Evolutionary conservation across 192 early-diverging fungal species (phyloP).

Genomic region (Coemansia sp.): DNA sequence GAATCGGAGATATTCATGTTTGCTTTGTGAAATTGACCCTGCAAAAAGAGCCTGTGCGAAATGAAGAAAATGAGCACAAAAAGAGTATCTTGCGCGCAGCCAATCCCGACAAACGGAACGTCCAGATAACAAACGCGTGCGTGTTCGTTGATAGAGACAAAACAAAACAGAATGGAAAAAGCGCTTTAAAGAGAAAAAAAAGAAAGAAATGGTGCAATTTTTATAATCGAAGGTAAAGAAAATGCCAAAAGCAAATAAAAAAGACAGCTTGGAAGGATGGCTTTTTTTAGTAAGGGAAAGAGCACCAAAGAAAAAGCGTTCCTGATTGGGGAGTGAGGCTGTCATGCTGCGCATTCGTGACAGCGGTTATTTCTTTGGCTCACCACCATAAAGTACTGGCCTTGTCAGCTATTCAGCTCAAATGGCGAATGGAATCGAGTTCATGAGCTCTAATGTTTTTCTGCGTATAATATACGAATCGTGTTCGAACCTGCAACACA

Average conservation of each 20-base stretch:
- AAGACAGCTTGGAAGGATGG: no score
- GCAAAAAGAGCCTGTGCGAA: not conserved
- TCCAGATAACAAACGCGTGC: not conserved
- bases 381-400: no score
- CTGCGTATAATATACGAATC: no score
- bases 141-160: constrained; percentile 4
- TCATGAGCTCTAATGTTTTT: no score
- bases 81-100: constrained; percentile 2
- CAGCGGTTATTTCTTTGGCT: no score
- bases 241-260: not conserved
- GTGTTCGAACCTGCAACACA: no score
- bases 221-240: not conserved
- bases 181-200: constrained; percentile 17
- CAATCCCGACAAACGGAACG: not conserved
- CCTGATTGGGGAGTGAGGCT: no score
- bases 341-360: no score
- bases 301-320: no score
- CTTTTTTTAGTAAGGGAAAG: not conserved
- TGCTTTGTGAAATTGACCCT: not conserved
- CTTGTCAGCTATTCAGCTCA: no score
- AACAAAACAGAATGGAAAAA: constrained; percentile 13
- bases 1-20: constrained; percentile 43
- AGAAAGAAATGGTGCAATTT: constrained; percentile 5
- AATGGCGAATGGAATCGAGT: no score
- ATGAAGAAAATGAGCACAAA: not conserved